A percentile compares a stretch with the other conserved stretches of the same genome.
Conservation (phyloP, 768 basidiomycete species). For the Mycena venus region DNA sequence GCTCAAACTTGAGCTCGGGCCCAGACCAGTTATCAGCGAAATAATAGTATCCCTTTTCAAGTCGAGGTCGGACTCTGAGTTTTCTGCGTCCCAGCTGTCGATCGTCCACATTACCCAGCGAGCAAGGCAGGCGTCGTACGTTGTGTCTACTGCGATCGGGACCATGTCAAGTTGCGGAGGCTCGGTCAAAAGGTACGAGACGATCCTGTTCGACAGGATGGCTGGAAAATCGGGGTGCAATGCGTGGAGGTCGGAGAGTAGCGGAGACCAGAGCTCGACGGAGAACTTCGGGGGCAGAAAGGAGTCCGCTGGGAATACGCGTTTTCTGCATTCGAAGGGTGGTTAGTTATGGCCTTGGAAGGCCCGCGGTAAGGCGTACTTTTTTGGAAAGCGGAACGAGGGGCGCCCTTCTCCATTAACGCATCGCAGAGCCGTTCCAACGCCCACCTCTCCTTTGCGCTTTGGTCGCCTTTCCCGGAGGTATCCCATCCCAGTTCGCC, state of each 20-base stretch:
- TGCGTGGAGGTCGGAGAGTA: slow-evolving; percentile 68
- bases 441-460: slow-evolving; percentile 74
- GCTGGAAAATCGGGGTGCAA: slow-evolving; percentile 69
- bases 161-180: slow-evolving; percentile 29
- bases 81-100: slow-evolving; percentile 50
- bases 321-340: slow-evolving; percentile 61
- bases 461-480: slow-evolving; percentile 51
- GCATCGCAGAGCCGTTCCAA: slow-evolving; percentile 76
- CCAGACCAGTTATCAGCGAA: slow-evolving; percentile 62
- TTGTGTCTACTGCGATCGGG: slow-evolving; percentile 33
- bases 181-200: slow-evolving; percentile 48
- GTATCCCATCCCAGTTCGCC: slow-evolving; percentile 65
- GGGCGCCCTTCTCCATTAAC: slow-evolving; percentile 76
- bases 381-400: slow-evolving; percentile 89
- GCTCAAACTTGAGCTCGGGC: slow-evolving; percentile 47
- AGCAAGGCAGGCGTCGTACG: slow-evolving; percentile 71
- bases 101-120: slow-evolving; percentile 79
- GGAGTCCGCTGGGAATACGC: slow-evolving; percentile 53
- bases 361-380: slow-evolving; percentile 58
- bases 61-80: slow-evolving; percentile 49
- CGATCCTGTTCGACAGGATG: slow-evolving; percentile 62
- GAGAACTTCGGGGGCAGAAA: slow-evolving; percentile 66
- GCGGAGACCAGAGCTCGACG: slow-evolving; percentile 75
- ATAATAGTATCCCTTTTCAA: slow-evolving; percentile 61
- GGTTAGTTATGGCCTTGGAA: slow-evolving; percentile 60